Percentiles rank a stretch among this genome's conserved stretches.
These are phyloP conservation scores for Catunica adiposa DNA, from an alignment of 2,329 filamentous ascomycete genomes.

Conservation along the genomic window DNA sequence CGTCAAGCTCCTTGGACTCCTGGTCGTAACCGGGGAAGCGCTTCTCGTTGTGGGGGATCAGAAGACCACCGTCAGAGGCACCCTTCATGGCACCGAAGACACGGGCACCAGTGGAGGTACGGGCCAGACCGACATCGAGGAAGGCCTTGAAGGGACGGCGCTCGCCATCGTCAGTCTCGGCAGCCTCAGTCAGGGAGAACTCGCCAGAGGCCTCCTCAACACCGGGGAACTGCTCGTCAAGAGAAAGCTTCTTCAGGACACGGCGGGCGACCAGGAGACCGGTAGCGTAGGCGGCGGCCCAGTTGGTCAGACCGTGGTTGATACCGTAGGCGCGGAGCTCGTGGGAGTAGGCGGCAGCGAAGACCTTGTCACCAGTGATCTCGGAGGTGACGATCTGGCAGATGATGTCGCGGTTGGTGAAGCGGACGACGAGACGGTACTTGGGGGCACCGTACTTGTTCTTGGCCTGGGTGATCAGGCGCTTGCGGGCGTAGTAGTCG, in stretches of 20 bases:
- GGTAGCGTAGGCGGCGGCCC: constrained; percentile 91
- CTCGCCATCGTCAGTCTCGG: constrained; percentile 76
- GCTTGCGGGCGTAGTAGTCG: constrained; percentile 99
- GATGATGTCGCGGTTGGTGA: constrained; percentile 99
- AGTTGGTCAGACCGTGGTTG: constrained; percentile 98
- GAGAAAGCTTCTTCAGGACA: constrained; percentile 87
- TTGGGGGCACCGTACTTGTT: constrained; percentile 99
- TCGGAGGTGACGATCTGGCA: constrained; percentile 93
- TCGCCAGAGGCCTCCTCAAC: constrained; percentile 96
- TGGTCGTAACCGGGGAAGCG: constrained; percentile 98
- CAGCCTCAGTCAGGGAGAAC: constrained; percentile 87
- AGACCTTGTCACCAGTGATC: constrained; percentile 95
- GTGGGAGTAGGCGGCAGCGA: constrained; percentile 82
- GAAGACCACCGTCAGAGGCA: constrained; percentile 93
- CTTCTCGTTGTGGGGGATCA: constrained; percentile 97
- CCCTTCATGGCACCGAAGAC: constrained; percentile 99
- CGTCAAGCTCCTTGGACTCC: constrained; percentile 92
- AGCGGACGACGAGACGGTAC: constrained; percentile 98
- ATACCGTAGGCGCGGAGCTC: constrained; percentile 97
- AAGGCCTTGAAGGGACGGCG: constrained; percentile 98
- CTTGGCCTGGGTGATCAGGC: constrained; percentile 99
- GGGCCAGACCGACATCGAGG: constrained; percentile 93
- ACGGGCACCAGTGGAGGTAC: constrained; percentile 95
- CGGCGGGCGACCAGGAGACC: constrained; percentile 95
- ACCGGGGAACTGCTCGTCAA: constrained; percentile 84